Percentiles rank a stretch among this genome's conserved stretches.
Evolutionary conservation across 495 filamentous ascomycete species (phyloP).

Genomic region (Talaromyces adpressus): DNA sequence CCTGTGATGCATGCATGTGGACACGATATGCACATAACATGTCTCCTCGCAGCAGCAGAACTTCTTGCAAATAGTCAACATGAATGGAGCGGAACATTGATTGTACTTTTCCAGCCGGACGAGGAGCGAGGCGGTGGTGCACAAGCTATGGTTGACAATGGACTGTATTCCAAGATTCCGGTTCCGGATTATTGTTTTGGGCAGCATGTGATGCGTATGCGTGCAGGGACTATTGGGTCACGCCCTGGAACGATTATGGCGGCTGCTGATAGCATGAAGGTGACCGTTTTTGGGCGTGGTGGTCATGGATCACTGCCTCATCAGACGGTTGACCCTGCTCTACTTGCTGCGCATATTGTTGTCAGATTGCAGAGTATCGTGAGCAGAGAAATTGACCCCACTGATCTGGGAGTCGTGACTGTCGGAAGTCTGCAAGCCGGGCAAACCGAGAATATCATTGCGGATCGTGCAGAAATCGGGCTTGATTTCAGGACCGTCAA

Average conservation of each 20-base stretch:
- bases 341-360: conserved; percentile 43
- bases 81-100: conserved; percentile 43
- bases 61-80: conserved; percentile 20
- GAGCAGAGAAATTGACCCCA: conserved; percentile 40
- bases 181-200: conserved; percentile 44
- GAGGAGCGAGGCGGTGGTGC: conserved; percentile 47
- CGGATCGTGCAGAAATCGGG: conserved; percentile 38
- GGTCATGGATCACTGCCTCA: conserved; percentile 47
- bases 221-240: conserved; percentile 34
- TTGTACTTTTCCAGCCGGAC: conserved; percentile 49
- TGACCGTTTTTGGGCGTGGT: conserved; percentile 44
- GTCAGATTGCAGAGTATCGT: conserved; percentile 44
- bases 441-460: conserved; percentile 46
- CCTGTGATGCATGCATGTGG: conserved; percentile 52
- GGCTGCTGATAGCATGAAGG: conserved; percentile 42
- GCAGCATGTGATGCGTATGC: conserved; percentile 44
- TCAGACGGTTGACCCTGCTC: conserved; percentile 42
- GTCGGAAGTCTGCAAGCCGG: conserved; percentile 46
- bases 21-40: conserved; percentile 52
- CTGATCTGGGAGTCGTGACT: conserved; percentile 43
- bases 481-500: conserved; percentile 40
- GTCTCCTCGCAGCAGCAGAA: conserved; percentile 44
- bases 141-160: conserved; percentile 48
- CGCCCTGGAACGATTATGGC: conserved; percentile 37
- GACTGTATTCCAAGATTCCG: conserved; percentile 41